Base-by-base conservation (phyloP, 2,329 filamentous ascomycete genomes). In the Penicillium janthinellum region DNA sequence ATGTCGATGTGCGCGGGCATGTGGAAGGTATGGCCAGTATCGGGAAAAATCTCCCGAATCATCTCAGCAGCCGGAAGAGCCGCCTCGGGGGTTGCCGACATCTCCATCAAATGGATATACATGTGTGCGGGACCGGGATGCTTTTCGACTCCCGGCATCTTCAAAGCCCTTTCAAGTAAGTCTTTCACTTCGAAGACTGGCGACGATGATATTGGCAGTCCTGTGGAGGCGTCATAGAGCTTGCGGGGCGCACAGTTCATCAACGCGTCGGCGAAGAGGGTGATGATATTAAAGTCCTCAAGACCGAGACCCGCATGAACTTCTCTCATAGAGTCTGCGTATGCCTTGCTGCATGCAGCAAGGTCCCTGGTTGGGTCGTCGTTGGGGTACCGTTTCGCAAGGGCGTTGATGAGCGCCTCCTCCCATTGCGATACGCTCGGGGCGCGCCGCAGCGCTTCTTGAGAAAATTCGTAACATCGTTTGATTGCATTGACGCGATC, bases 1-100 rank as follows among this genome's bases (percentile, higher is more conserved):
- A 90, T 83, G 69, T 93, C 89, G 25, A 92, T 81, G 71, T 93
- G 90, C 0, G 86, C 86, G 0, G 90, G 89, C 90, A 93, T 93
- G 70, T 91, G 89, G 38, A 86, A 81, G 0, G 91, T 77, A 70
- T 92, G 89, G 0, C 88, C 88, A 0, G 84, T 82, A 68, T 91
- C 88, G 0, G 88, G 88, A 0, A 88, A 83, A 0, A 91, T 80
- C 7, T 79, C 81, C 17, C 89, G 85, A 12, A 92, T 79, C 25
- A 63, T 78, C 67, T 91, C 82, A 12, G 88, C 88, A 0, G 83
- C 79, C 0, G 83, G 78, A 10, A 90, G 71, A 1, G 86, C 89
- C 1, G 72, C 70, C 67, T 90, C 88, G 0, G 89, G 88, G 0
- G 77, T 81, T 0, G 79, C 75, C 0, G 88, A 90, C 88, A 91